Evolutionary conservation across 768 basidiomycete genomes (phyloP), one percentile per base, ranked within the genome.

Genomic region (Trametes cinnabarina): DNA sequence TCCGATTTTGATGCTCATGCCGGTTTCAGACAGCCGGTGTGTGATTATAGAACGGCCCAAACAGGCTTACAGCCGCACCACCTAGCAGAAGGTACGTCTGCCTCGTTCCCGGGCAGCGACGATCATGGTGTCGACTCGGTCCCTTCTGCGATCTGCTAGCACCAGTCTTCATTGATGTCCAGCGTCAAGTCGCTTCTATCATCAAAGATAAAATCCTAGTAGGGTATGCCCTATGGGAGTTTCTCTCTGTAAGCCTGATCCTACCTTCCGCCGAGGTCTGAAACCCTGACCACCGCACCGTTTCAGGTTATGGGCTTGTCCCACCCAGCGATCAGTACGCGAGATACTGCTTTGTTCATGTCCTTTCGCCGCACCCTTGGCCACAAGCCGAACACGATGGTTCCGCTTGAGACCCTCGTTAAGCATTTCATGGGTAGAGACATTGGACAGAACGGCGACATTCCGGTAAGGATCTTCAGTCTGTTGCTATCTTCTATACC

Each of bases 171-270:
- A 67, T 71, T 32, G 73, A 78, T 52, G 77, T 83, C 10, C 81
- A 80, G 64, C 62, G 71, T 35, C 72, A 68, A 8, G 79, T 82
- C 9, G 72, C 75, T 12, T 63, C 65, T n/a, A 62, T 79, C 42
- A 73, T 83, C 47, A 68, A 65, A 17, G 71, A 74, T 57, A 82
- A 80, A 62, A 76, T 84, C 17, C 66, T 84, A 25, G 74, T 84
- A n/a, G 83, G 83, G n/a, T 77, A 84, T 63, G 70, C 73, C 30
- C 66, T 84, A 19, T 84, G 82, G 82, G 71, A 74, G 40, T 78
- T 81, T 61, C 68, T 84, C 57, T 82, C 82, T 47, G 83, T 81
- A 63, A 47, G 76, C 70, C 47, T 11, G 3, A 8, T 28, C 47
- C 43, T n/a, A 4, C 17, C 39, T 37, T 17, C 42, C n/a, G 10